Conservation (phyloP, 2,329 filamentous ascomycete species). For the Trichophyton simii region DNA sequence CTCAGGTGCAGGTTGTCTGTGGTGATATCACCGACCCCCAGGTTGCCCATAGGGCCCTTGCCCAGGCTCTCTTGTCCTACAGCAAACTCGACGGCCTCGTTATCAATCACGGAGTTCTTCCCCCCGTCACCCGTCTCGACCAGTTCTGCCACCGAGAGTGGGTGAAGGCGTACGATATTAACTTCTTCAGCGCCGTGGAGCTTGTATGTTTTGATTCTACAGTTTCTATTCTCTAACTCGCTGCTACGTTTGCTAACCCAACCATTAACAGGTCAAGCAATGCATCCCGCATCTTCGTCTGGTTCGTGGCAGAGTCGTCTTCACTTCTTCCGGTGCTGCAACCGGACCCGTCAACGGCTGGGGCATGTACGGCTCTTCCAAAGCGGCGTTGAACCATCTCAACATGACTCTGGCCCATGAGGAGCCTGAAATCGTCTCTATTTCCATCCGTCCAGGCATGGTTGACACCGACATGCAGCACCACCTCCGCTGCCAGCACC, state of each 20-base stretch:
- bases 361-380: conserved; percentile 71
- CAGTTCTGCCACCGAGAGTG: conserved; percentile 56
- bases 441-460: conserved; percentile 65
- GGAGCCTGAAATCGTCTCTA: conserved; percentile 60
- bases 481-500: conserved; percentile 56
- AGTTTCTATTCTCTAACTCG: background rate
- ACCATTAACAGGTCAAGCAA: conserved; percentile 49
- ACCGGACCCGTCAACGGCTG: conserved; percentile 54
- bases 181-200: conserved; percentile 71
- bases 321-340: conserved; percentile 70
- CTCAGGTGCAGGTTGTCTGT: conserved; percentile 43
- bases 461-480: conserved; percentile 86
- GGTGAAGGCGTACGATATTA: conserved; percentile 64
- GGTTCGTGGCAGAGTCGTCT: conserved; percentile 57
- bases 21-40: conserved; percentile 46
- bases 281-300: conserved; percentile 56
- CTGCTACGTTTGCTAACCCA: background rate
- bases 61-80: conserved; percentile 54
- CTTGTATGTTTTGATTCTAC: conserved; percentile 45
- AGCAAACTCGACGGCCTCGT: conserved; percentile 65
- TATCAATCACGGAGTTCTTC: conserved; percentile 73
- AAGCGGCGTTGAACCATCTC: conserved; percentile 73
- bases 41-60: conserved; percentile 49
- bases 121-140: conserved; percentile 59
- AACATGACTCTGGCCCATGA: conserved; percentile 60